Base-by-base conservation (phyloP, 306 rosid genomes). In the Pueraria montana region DNA sequence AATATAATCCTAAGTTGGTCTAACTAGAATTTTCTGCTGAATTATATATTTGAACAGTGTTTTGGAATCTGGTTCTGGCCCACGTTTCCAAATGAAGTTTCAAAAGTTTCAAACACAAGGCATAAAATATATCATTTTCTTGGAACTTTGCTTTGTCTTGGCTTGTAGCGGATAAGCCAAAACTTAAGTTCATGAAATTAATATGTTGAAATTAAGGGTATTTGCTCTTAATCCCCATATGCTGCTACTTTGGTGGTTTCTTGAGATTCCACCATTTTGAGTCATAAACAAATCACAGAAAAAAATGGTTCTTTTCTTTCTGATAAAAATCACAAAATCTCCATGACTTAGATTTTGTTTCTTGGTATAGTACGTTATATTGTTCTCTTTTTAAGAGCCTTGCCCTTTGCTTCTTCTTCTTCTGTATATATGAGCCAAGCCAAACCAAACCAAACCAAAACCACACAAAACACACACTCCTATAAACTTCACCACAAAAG, bases 401-500 rank as follows among this genome's bases (percentile, higher is more conserved):
- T 76, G 75, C 77, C 84, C 48, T 80, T 79, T 42, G 84, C 76
- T 85, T 71, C 77, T 80, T 71, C 77, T 80, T 88, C 73, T 79
- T 88, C 24, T 64, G 71, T 17, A 64, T n/a, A 64, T 14, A 77
- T 58, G 32, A 69, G 21, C 58, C 78, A 83, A 83, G 69, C 63
- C 78, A 83, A 83, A 83, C 71, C 69, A 69, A 77, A 48, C 73
- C 86, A 68, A 45, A 65, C 90, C 71, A 61, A 69, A 77, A 48
- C 73, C 86, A 68, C 45, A 65, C 90, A 76, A 85, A 84, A 81
- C 92, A 84, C 91, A 90, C 87, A 69, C 55, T 64, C 21, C 75
- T 78, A 88, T 86, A 85, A 83, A 87, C 89, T 88, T 89, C 93
- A 85, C 92, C 99, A 88, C 80, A 92, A 94, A 96, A 89, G 89